Percentiles rank a stretch among this genome's conserved stretches.
phyloP scores from a whole-genome alignment of 768 basidiomycete genomes.

The Suillus occidentalis region DNA sequence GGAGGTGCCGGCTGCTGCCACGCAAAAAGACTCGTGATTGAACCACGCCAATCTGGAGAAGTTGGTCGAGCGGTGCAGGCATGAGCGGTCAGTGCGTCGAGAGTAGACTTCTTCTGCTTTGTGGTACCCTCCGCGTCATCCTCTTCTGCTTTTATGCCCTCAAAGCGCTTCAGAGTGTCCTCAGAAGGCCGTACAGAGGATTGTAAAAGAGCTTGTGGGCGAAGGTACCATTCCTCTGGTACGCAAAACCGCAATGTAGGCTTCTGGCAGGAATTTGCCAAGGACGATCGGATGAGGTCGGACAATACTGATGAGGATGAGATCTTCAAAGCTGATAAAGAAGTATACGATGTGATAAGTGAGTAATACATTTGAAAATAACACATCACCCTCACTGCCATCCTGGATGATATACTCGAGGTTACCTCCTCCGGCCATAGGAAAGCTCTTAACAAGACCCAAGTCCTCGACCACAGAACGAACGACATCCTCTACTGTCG shows the following conservation, averaged over 20 bases:
- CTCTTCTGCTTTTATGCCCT: constrained; percentile 41
- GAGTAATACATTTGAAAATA: constrained; percentile 18
- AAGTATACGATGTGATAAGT: constrained; percentile 7
- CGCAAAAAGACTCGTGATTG: constrained; percentile 66
- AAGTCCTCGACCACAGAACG: constrained; percentile 57
- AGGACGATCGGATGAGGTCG: constrained; percentile 42
- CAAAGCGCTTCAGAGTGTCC: constrained; percentile 47
- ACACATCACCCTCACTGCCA: constrained; percentile 38
- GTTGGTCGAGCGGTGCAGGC: constrained; percentile 21
- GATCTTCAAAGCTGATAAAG: constrained; percentile 45
- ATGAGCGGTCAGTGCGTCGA: constrained; percentile 22
- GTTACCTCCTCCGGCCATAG: constrained; percentile 64
- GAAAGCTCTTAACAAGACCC: constrained; percentile 64
- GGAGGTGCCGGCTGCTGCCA: constrained; percentile 53
- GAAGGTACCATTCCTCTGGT: constrained; percentile 78
- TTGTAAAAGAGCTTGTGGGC: constrained; percentile 56
- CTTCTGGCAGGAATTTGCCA: constrained; percentile 41
- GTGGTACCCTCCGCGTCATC: constrained; percentile 63
- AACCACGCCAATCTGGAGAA: constrained; percentile 50
- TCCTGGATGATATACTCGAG: constrained; percentile 78
- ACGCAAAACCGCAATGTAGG: constrained; percentile 65
- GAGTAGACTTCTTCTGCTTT: constrained; percentile 41
- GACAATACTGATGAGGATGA: constrained; percentile 43
- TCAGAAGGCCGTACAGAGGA: constrained; percentile 57
- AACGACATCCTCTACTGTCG: constrained; percentile 56